Conservation (phyloP, 2,329 filamentous ascomycete species). For the Metarhizium humberi region DNA sequence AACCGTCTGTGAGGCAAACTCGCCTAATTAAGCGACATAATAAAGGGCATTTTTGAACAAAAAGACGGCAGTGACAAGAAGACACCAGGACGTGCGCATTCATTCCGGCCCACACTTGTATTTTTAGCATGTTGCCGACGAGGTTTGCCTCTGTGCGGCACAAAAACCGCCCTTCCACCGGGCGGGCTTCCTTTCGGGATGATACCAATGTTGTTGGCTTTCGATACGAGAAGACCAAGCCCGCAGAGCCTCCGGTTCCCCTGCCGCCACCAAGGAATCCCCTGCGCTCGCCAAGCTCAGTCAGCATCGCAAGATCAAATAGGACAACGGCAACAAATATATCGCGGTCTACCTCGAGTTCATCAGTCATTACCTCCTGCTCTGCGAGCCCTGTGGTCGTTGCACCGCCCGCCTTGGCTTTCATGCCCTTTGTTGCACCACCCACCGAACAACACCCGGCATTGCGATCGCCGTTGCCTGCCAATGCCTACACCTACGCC, state of each 20-base stretch:
- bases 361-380: slow-evolving; percentile 5
- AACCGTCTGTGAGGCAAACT: neutral
- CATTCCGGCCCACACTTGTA: slow-evolving; percentile 2
- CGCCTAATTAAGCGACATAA: neutral
- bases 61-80: neutral
- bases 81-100: neutral
- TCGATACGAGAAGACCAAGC: slow-evolving; percentile 52
- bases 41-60: neutral
- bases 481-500: slow-evolving; percentile 6
- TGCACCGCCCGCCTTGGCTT: slow-evolving; percentile 15
- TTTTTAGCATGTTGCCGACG: slow-evolving; percentile 25
- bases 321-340: slow-evolving; percentile 10
- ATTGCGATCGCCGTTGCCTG: slow-evolving; percentile 25
- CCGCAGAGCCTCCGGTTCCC: slow-evolving; percentile 48
- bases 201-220: slow-evolving; percentile 43
- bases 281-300: slow-evolving; percentile 9
- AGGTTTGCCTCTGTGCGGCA: slow-evolving; percentile 34
- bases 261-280: slow-evolving; percentile 31
- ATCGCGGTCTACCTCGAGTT: slow-evolving; percentile 3
- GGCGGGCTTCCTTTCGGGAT: slow-evolving; percentile 30
- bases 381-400: slow-evolving; percentile 21
- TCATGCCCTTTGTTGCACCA: slow-evolving; percentile 26
- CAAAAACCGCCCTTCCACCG: slow-evolving; percentile 27
- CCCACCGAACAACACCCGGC: slow-evolving; percentile 45
- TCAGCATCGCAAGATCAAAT: slow-evolving; percentile 13